Percentiles rank a stretch among this genome's conserved stretches.
phyloP scores from a whole-genome alignment of 2,329 filamentous ascomycete genomes.

The Escovopsis weberi region DNA sequence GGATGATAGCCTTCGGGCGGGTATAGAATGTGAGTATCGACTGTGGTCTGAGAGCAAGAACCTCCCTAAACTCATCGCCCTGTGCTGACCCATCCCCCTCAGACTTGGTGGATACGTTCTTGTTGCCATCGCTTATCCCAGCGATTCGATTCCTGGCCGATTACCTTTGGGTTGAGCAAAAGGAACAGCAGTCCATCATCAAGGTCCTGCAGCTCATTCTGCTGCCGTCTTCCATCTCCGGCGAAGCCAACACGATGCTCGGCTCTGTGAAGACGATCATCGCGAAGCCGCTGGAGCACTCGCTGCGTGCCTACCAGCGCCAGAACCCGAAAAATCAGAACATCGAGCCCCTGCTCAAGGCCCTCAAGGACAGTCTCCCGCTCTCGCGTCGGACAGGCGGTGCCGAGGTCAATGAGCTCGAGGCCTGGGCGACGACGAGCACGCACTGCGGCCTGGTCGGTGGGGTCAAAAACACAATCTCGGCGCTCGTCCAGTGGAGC shows the following conservation, averaged over 20 bases:
- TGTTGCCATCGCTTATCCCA: slow-evolving; percentile 64
- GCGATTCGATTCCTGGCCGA: slow-evolving; percentile 58
- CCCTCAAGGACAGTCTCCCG: slow-evolving; percentile 45
- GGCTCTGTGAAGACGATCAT: slow-evolving; percentile 57
- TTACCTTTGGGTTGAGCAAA: slow-evolving; percentile 52
- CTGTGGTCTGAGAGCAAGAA: neutral
- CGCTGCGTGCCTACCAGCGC: slow-evolving; percentile 50
- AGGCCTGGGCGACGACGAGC: slow-evolving; percentile 47
- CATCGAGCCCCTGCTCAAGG: slow-evolving; percentile 52
- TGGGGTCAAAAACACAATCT: slow-evolving; percentile 45
- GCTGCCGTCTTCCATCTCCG: slow-evolving; percentile 53
- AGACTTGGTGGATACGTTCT: slow-evolving; percentile 66
- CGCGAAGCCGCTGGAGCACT: slow-evolving; percentile 52
- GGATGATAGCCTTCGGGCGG: slow-evolving; percentile 57
- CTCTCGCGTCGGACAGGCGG: slow-evolving; percentile 46
- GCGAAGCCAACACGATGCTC: slow-evolving; percentile 58
- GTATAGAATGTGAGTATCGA: slow-evolving; percentile 52
- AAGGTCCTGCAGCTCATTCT: slow-evolving; percentile 60
- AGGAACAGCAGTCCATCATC: slow-evolving; percentile 53
- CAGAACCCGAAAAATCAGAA: slow-evolving; percentile 53
- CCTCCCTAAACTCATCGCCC: neutral
- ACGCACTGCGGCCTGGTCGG: slow-evolving; percentile 40
- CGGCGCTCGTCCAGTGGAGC: slow-evolving; percentile 53
- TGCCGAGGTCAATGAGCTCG: slow-evolving; percentile 51
- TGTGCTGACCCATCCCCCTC: neutral